Percentiles rank a stretch among this genome's conserved stretches.
Evolutionary conservation across 176 grass and related monocot species (phyloP).

Genomic region (Zea mays): DNA sequence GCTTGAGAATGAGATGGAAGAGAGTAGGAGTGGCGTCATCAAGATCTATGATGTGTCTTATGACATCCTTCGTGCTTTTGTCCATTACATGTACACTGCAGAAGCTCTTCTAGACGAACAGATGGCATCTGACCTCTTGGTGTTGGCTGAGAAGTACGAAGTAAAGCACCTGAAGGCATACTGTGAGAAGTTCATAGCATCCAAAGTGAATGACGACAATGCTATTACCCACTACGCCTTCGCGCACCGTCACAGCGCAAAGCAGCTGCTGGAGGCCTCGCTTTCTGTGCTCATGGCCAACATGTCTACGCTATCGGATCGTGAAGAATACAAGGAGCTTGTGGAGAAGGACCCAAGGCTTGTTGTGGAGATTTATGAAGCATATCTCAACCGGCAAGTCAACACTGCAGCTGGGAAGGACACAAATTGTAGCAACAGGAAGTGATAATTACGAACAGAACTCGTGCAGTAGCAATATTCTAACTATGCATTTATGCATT

Average conservation of each 20-base stretch:
- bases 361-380: conserved; percentile 89
- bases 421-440: conserved; percentile 38
- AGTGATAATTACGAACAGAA: conserved; percentile 12
- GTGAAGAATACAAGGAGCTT: conserved; percentile 84
- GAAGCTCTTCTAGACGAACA: conserved; percentile 77
- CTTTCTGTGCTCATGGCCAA: conserved; percentile 71
- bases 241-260: conserved; percentile 75
- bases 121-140: conserved; percentile 71
- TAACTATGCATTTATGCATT: conserved; percentile 1
- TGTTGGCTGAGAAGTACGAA: conserved; percentile 91
- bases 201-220: conserved; percentile 80
- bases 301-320: conserved; percentile 69
- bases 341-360: conserved; percentile 91
- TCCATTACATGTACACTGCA: conserved; percentile 79
- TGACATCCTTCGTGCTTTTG: conserved; percentile 71
- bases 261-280: conserved; percentile 70
- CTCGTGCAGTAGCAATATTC: background rate
- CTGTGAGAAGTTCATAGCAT: conserved; percentile 87
- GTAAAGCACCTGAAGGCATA: conserved; percentile 79
- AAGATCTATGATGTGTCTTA: conserved; percentile 80
- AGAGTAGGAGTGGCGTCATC: conserved; percentile 85
- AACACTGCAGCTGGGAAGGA: conserved; percentile 65
- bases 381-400: conserved; percentile 74
- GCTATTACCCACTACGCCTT: conserved; percentile 74
- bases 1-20: conserved; percentile 97